Conservation (phyloP, 2,329 filamentous ascomycete genomes). For the Cladophialophora carrionii region DNA sequence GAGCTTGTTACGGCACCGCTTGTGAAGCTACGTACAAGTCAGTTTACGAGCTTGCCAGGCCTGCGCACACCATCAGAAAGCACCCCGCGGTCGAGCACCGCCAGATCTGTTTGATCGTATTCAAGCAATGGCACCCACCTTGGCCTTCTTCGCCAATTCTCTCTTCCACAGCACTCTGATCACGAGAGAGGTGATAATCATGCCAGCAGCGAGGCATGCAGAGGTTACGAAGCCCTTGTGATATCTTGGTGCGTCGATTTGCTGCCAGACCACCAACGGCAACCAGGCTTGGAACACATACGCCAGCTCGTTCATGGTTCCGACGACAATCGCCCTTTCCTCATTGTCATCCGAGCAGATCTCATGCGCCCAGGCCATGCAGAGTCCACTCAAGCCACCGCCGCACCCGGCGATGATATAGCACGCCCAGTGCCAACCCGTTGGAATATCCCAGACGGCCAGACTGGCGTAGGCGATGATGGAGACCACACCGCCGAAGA, state of each 20-base stretch:
- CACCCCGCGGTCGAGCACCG: not conserved
- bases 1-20: not conserved
- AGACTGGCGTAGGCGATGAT: conserved; percentile 52
- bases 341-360: conserved; percentile 49
- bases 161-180: conserved; percentile 54
- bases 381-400: conserved; percentile 54
- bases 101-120: not conserved
- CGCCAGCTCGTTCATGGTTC: conserved; percentile 69
- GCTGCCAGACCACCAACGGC: conserved; percentile 61
- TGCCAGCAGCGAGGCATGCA: conserved; percentile 42
- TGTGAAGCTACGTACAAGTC: not conserved
- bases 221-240: conserved; percentile 63
- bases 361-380: conserved; percentile 60
- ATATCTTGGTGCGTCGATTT: conserved; percentile 64
- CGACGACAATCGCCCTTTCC: conserved; percentile 62
- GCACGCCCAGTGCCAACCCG: conserved; percentile 66
- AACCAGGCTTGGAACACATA: conserved; percentile 72
- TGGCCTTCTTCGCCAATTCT: conserved; percentile 41
- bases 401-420: conserved; percentile 59
- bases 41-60: not conserved
- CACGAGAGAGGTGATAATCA: conserved; percentile 47
- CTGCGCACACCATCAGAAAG: not conserved
- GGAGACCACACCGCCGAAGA: conserved; percentile 57
- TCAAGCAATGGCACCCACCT: conserved; percentile 15
- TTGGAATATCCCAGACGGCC: conserved; percentile 55